phyloP scores from a whole-genome alignment of 306 rosid genomes.

The Ammopiptanthus mongolicus region DNA sequence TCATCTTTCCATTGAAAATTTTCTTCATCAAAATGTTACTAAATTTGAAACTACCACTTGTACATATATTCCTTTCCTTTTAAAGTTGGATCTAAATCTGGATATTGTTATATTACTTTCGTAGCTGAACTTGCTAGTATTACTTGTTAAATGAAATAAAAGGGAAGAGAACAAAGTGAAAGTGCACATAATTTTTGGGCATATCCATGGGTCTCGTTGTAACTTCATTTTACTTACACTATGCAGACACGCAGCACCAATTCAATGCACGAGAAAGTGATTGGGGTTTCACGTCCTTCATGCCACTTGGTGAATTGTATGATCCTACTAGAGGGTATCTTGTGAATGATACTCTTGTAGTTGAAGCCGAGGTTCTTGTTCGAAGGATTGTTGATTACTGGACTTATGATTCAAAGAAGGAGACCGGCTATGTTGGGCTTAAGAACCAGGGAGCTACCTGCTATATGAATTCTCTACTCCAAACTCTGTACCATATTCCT shows the following conservation, averaged over 20 bases:
- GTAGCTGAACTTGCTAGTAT: slow-evolving; percentile 5
- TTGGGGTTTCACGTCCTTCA: slow-evolving; percentile 94
- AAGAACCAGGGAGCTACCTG: slow-evolving; percentile 96
- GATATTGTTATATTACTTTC: background rate
- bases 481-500: slow-evolving; percentile 82
- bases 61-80: background rate
- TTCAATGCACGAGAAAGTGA: slow-evolving; percentile 91
- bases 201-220: slow-evolving; percentile 8
- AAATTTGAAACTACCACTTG: slow-evolving; percentile 18
- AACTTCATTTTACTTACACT: slow-evolving; percentile 19
- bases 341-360: slow-evolving; percentile 57
- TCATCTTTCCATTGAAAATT: background rate
- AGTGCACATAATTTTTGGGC: slow-evolving; percentile 6
- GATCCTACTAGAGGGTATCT: slow-evolving; percentile 83
- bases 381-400: slow-evolving; percentile 82
- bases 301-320: slow-evolving; percentile 82
- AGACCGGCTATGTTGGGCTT: slow-evolving; percentile 89
- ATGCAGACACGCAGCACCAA: slow-evolving; percentile 87
- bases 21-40: background rate
- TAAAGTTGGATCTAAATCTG: background rate
- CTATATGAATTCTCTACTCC: slow-evolving; percentile 88
- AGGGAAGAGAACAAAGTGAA: background rate
- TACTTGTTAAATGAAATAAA: background rate
- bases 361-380: slow-evolving; percentile 88
- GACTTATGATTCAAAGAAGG: slow-evolving; percentile 85